A percentile compares a stretch with the other conserved stretches of the same genome.
These are phyloP conservation scores for Cercospora beticola DNA, from an alignment of 2,329 filamentous ascomycete species.

Conservation along the genomic window DNA sequence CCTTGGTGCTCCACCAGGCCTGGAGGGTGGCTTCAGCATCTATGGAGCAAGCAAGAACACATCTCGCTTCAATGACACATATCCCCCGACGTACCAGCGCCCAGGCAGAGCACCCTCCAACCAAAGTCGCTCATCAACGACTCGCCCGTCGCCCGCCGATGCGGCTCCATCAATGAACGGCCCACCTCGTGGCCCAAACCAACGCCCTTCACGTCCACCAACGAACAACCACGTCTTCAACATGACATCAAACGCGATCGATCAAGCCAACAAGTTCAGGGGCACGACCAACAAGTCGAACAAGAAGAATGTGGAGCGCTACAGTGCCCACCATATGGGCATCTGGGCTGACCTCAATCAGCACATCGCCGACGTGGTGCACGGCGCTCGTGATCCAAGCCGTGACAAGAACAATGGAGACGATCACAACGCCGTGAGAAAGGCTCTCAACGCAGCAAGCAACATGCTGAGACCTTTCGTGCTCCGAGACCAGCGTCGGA, in stretches of 20 bases:
- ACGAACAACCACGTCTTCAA: background rate
- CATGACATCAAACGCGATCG: background rate
- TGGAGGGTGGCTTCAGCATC: background rate
- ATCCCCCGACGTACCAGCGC: background rate
- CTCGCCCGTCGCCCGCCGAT: background rate
- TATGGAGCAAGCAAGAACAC: background rate
- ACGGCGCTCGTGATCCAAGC: background rate
- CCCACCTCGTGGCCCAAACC: background rate
- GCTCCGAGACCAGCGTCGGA: background rate
- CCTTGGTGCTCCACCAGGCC: background rate
- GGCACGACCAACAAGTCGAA: slow-evolving; percentile 40
- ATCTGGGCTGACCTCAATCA: slow-evolving; percentile 4
- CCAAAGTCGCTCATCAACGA: background rate
- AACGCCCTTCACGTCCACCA: background rate
- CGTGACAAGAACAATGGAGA: slow-evolving; percentile 3
- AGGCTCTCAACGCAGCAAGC: background rate
- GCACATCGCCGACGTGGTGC: slow-evolving; percentile 2
- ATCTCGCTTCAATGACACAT: background rate
- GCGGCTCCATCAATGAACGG: background rate
- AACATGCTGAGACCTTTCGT: background rate
- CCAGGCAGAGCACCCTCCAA: background rate
- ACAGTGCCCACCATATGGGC: slow-evolving; percentile 1
- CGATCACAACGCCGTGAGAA: background rate
- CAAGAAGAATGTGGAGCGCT: slow-evolving; percentile 61
- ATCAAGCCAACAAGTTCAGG: background rate